Conservation (phyloP, 106 monocot species). For the Hemerocallis citrina region DNA sequence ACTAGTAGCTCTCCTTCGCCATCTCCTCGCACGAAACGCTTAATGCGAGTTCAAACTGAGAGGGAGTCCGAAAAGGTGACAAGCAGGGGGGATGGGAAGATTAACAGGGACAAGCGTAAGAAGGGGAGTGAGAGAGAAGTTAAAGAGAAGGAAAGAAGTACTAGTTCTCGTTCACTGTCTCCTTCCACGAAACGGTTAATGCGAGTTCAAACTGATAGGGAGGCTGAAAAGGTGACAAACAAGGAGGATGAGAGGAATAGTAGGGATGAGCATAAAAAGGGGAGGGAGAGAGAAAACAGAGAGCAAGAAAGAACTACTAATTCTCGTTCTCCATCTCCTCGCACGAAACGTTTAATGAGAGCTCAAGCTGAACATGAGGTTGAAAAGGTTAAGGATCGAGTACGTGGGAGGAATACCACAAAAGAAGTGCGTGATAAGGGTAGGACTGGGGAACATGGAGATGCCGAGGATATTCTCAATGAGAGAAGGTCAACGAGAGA, state of each 20-base stretch:
- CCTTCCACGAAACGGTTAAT: slow-evolving; percentile 36
- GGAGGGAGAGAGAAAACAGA: slow-evolving; percentile 12
- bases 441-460: slow-evolving; percentile 14
- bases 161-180: slow-evolving; percentile 32
- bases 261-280: slow-evolving; percentile 27
- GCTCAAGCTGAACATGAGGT: slow-evolving; percentile 19
- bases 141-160: slow-evolving; percentile 4
- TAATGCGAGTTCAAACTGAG: slow-evolving; percentile 19
- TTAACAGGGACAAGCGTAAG: slow-evolving; percentile 19
- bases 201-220: slow-evolving; percentile 18
- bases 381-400: slow-evolving; percentile 11
- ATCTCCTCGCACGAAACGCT: slow-evolving; percentile 38
- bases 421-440: slow-evolving; percentile 28
- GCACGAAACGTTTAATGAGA: slow-evolving; percentile 29
- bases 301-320: no score
- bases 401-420: slow-evolving; percentile 9
- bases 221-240: slow-evolving; percentile 14
- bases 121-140: slow-evolving; percentile 22
- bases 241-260: slow-evolving; percentile 15
- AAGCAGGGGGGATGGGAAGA: slow-evolving; percentile 11
- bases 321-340: slow-evolving; percentile 48
- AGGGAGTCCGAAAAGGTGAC: slow-evolving; percentile 14
- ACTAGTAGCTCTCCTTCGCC: slow-evolving; percentile 8
- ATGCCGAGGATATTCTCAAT: slow-evolving; percentile 8
- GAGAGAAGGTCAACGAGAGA: slow-evolving; percentile 21